These are phyloP conservation scores for Neurospora sp. DNA, from an alignment of 2,329 filamentous ascomycete species.

Conservation along the genomic window DNA sequence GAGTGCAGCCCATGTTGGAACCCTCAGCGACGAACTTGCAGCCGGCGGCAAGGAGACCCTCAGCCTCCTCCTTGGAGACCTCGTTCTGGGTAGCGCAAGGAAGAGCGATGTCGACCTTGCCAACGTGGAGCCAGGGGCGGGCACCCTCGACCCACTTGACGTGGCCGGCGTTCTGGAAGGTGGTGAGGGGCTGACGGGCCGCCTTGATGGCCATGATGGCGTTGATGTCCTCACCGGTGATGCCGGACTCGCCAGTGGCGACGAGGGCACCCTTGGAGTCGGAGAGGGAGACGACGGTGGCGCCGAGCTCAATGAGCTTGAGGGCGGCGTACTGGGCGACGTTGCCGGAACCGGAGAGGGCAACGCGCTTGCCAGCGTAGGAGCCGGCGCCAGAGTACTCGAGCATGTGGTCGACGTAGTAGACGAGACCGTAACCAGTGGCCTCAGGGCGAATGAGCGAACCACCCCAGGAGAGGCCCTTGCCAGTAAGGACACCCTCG, in stretches of 20 bases:
- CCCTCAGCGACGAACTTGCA: slow-evolving; percentile 87
- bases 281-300: slow-evolving; percentile 82
- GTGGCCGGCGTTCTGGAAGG: slow-evolving; percentile 48
- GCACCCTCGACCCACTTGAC: slow-evolving; percentile 83
- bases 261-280: slow-evolving; percentile 83
- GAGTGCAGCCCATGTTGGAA: slow-evolving; percentile 98
- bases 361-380: slow-evolving; percentile 85
- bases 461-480: slow-evolving; percentile 89
- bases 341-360: slow-evolving; percentile 94
- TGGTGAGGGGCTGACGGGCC: slow-evolving; percentile 70
- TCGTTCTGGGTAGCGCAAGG: slow-evolving; percentile 97
- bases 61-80: slow-evolving; percentile 82
- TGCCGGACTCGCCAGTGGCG: slow-evolving; percentile 56
- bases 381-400: slow-evolving; percentile 76
- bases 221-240: slow-evolving; percentile 71
- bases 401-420: slow-evolving; percentile 96
- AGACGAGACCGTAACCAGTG: slow-evolving; percentile 91
- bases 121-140: slow-evolving; percentile 85
- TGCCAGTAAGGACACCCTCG: slow-evolving; percentile 94
- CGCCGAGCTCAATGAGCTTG: slow-evolving; percentile 93
- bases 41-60: slow-evolving; percentile 66
- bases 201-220: slow-evolving; percentile 80
- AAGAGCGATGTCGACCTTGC: slow-evolving; percentile 81
- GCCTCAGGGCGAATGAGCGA: slow-evolving; percentile 88
- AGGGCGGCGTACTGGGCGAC: slow-evolving; percentile 96